A percentile compares a stretch with the other conserved stretches of the same genome.
phyloP scores from a whole-genome alignment of 176 grass and related monocot genomes.

The Coix lacrymajobi region DNA sequence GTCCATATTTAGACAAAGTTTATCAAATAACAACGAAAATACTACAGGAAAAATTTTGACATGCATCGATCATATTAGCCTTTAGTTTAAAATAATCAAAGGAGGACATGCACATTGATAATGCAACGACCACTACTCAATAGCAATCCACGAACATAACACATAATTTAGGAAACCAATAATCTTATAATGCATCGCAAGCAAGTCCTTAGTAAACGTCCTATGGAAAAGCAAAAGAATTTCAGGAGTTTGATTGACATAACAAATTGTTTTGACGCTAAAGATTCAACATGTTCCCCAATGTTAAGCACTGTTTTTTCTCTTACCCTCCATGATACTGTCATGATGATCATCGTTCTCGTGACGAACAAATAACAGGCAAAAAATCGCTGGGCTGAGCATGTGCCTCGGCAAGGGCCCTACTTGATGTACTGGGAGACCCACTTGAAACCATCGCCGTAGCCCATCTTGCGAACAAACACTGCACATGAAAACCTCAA shows the following conservation, averaged over 20 bases:
- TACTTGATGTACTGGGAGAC: slow-evolving; percentile 83
- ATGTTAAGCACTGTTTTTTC: slow-evolving; percentile 29
- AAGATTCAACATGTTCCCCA: slow-evolving; percentile 29
- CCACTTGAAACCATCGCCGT: slow-evolving; percentile 73
- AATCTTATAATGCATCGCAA: slow-evolving; percentile 42
- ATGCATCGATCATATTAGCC: background rate
- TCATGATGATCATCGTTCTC: slow-evolving; percentile 30
- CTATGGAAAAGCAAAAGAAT: slow-evolving; percentile 49
- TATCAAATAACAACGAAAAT: no score
- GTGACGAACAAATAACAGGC: slow-evolving; percentile 36
- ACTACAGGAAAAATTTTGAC: no score
- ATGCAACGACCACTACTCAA: background rate
- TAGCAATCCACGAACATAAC: background rate
- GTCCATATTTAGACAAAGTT: no score
- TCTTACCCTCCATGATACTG: slow-evolving; percentile 27
- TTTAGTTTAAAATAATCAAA: background rate
- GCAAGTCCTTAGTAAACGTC: slow-evolving; percentile 30
- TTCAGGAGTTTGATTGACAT: slow-evolving; percentile 33
- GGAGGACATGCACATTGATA: background rate
- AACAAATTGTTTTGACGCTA: slow-evolving; percentile 31
- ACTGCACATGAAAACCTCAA: slow-evolving; percentile 83
- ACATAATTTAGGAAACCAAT: slow-evolving; percentile 31
- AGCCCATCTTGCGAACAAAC: slow-evolving; percentile 85
- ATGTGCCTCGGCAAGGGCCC: slow-evolving; percentile 1
- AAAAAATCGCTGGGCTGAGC: slow-evolving; percentile 30